Evolutionary conservation across 2,329 filamentous ascomycete species (phyloP).

Genomic region (Diaporthe capsici): DNA sequence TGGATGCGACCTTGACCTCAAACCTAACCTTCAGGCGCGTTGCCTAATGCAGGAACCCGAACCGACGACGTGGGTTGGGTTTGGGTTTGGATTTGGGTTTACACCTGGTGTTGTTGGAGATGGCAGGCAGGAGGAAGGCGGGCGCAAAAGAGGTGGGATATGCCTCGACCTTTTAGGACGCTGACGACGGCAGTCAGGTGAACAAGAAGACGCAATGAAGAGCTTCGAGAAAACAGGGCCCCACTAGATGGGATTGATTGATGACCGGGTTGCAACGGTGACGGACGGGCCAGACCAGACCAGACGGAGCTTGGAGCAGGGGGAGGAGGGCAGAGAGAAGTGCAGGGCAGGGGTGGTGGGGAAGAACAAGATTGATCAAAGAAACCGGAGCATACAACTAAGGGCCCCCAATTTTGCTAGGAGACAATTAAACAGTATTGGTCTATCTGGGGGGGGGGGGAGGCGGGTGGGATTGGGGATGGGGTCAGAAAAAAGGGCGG

Average conservation of each 20-base stretch:
- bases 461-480: neutral
- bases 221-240: constrained; percentile 9
- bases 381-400: constrained; percentile 11
- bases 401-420: neutral
- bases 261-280: constrained; percentile 2
- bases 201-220: neutral
- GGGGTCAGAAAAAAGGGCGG: constrained; percentile 1
- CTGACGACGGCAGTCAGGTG: neutral
- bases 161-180: constrained; percentile 20
- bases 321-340: neutral
- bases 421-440: constrained; percentile 20
- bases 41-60: constrained; percentile 35
- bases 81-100: neutral
- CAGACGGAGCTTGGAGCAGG: neutral
- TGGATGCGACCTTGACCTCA: constrained; percentile 6
- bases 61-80: constrained; percentile 17
- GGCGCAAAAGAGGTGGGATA: constrained; percentile 7
- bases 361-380: constrained; percentile 17
- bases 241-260: neutral
- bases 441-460: constrained; percentile 8
- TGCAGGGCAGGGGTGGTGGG: constrained; percentile 23
- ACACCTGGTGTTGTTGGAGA: neutral
- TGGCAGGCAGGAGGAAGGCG: neutral
- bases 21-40: neutral
- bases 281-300: constrained; percentile 12